Conservation (phyloP, 108 stramenopile species). For the Pinguiococcus pyrenoidosus region DNA sequence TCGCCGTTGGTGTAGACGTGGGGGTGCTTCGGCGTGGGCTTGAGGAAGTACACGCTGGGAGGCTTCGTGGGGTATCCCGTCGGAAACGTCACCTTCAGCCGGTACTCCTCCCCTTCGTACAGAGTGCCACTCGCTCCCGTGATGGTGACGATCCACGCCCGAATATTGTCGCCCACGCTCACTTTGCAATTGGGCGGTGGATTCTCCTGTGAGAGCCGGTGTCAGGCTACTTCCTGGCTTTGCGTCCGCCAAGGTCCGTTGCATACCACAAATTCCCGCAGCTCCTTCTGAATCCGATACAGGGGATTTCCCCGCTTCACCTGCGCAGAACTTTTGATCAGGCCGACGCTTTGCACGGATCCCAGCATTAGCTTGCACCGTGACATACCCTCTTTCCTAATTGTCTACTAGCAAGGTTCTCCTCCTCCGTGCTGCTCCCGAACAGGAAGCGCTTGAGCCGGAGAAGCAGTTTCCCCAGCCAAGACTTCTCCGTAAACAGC, state of each 20-base stretch:
- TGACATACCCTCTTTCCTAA: no score
- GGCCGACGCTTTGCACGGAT: no score
- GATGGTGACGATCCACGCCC: conserved; percentile 81
- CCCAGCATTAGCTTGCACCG: no score
- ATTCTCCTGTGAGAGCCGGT: no score
- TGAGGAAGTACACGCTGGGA: conserved; percentile 77
- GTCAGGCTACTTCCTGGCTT: no score
- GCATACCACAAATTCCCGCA: conserved; percentile 11
- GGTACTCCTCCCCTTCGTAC: conserved; percentile 84
- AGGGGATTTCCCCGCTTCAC: conserved; percentile 13
- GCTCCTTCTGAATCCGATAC: conserved; percentile 13
- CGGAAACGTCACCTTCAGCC: conserved; percentile 65
- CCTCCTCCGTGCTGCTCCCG: no score
- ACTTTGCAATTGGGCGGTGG: conserved; percentile 22
- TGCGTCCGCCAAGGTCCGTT: no score
- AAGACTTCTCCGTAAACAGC: no score
- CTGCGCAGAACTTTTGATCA: no score
- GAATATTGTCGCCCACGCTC: conserved; percentile 52
- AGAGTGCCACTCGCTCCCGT: conserved; percentile 60
- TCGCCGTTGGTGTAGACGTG: conserved; percentile 98
- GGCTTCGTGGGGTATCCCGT: conserved; percentile 74
- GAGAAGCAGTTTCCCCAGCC: no score
- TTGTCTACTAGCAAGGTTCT: no score
- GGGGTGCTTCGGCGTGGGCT: conserved; percentile 59
- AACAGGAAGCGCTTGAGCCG: no score